A percentile compares a stretch with the other conserved stretches of the same genome.
phyloP scores from a whole-genome alignment of 1,139 yeast species.

The Taiozyma sp. region DNA sequence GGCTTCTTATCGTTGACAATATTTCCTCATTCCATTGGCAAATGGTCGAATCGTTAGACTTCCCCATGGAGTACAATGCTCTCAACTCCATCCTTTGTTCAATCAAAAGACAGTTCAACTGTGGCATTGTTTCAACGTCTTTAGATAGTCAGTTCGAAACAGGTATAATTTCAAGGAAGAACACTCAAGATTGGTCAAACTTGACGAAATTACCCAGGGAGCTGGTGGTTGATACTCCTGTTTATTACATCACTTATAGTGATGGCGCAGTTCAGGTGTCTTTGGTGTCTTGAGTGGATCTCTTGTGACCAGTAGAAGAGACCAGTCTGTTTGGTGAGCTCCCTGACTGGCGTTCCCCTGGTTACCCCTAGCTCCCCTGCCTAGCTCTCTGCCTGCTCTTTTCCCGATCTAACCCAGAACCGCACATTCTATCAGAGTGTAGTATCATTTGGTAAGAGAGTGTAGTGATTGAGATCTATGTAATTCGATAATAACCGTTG shows the following conservation, averaged over 20 bases:
- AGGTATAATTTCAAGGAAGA: background rate
- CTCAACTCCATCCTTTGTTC: background rate
- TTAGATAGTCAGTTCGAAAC: slow-evolving; percentile 5
- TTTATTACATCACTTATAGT: background rate
- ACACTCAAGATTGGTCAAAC: background rate
- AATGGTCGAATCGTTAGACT: background rate
- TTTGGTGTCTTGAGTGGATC: too few species aligned
- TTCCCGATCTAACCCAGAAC: too few species aligned
- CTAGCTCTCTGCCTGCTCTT: too few species aligned
- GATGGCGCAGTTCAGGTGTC: background rate
- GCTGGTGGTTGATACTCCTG: background rate
- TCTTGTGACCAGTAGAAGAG: background rate
- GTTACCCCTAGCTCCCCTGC: too few species aligned
- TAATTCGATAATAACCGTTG: too few species aligned
- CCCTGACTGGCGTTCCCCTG: too few species aligned
- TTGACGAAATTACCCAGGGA: background rate
- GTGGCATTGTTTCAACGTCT: slow-evolving; percentile 3
- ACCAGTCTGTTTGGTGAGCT: too few species aligned
- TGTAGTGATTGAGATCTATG: too few species aligned
- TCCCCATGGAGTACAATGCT: slow-evolving; percentile 1
- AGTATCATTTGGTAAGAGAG: too few species aligned
- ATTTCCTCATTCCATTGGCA: slow-evolving; percentile 4
- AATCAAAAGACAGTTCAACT: slow-evolving; percentile 1
- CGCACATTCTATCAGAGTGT: too few species aligned
- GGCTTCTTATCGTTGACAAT: slow-evolving; percentile 4